These are phyloP conservation scores for Zasmidium cellare DNA, from an alignment of 2,329 filamentous ascomycete genomes.

Conservation along the genomic window DNA sequence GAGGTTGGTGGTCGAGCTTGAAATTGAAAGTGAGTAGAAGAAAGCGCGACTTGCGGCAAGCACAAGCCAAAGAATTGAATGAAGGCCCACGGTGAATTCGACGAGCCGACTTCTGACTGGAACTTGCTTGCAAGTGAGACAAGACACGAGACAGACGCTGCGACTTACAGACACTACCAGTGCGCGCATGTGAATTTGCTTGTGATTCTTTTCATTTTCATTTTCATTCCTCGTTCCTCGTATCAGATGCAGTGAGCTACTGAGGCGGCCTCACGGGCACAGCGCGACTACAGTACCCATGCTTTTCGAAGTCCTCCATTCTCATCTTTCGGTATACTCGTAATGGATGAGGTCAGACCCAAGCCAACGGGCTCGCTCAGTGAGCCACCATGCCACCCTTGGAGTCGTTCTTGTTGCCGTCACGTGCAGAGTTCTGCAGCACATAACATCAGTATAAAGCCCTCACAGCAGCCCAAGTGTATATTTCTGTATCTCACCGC, in stretches of 20 bases:
- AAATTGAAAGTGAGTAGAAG: too few species aligned
- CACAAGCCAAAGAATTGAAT: too few species aligned
- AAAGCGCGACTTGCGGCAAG: too few species aligned
- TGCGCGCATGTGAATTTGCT: too few species aligned
- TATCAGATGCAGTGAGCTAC: slow-evolving; percentile 8
- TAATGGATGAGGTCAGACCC: neutral
- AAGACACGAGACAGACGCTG: too few species aligned
- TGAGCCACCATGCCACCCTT: slow-evolving; percentile 37
- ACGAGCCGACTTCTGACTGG: too few species aligned
- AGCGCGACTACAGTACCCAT: neutral
- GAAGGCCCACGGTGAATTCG: too few species aligned
- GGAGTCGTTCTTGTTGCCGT: slow-evolving; percentile 45
- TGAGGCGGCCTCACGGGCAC: neutral
- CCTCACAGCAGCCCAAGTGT: slow-evolving; percentile 9
- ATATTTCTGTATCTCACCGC: slow-evolving; percentile 46
- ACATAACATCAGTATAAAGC: neutral
- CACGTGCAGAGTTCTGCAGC: slow-evolving; percentile 33
- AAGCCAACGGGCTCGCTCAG: slow-evolving; percentile 11
- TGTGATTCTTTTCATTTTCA: slow-evolving; percentile 6
- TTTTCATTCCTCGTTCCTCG: slow-evolving; percentile 21
- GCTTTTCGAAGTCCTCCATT: neutral
- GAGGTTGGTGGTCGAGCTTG: too few species aligned
- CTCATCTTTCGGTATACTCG: neutral
- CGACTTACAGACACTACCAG: neutral
- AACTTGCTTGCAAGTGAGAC: too few species aligned